Conservation (phyloP, 2,329 filamentous ascomycete genomes). For the Apiospora sp. region DNA sequence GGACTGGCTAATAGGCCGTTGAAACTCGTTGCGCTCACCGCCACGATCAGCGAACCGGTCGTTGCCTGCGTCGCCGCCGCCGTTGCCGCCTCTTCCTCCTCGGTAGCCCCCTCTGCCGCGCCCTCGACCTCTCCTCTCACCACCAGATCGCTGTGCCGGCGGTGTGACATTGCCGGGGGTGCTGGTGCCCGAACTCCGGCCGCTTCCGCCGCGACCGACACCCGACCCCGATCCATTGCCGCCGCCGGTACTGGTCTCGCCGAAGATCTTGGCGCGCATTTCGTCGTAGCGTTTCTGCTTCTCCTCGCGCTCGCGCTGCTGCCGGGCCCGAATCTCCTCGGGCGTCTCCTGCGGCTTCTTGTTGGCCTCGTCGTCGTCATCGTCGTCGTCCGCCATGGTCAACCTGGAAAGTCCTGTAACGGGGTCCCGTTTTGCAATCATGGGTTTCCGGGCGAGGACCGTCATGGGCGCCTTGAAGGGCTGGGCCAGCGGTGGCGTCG, state of each 20-base stretch:
- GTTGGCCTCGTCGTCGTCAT: slow-evolving; percentile 68
- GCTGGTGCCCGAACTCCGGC: slow-evolving; percentile 59
- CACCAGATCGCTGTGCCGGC: slow-evolving; percentile 51
- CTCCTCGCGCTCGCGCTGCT: slow-evolving; percentile 83
- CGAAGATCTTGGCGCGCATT: slow-evolving; percentile 86
- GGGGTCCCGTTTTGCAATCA: slow-evolving; percentile 66
- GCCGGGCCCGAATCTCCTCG: slow-evolving; percentile 80
- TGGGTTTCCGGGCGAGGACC: slow-evolving; percentile 83
- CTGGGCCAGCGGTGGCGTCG: slow-evolving; percentile 67
- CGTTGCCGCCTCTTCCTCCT: slow-evolving; percentile 53
- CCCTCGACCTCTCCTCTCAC: slow-evolving; percentile 58
- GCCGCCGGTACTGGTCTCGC: slow-evolving; percentile 45
- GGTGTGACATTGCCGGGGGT: slow-evolving; percentile 70
- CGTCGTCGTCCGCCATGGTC: slow-evolving; percentile 60
- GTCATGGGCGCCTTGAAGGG: slow-evolving; percentile 84
- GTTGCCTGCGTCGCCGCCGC: slow-evolving; percentile 54
- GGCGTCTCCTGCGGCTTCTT: slow-evolving; percentile 71
- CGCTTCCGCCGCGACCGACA: slow-evolving; percentile 32
- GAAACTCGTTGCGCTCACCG: slow-evolving; percentile 44
- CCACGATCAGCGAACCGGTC: slow-evolving; percentile 25
- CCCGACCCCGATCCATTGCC: slow-evolving; percentile 45
- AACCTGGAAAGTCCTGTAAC: slow-evolving; percentile 56
- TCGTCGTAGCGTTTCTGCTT: slow-evolving; percentile 92
- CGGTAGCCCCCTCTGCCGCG: slow-evolving; percentile 54
- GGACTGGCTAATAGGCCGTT: slow-evolving; percentile 42